Conservation (phyloP, 352 stramenopile species). For the Phytophthora melonis region DNA sequence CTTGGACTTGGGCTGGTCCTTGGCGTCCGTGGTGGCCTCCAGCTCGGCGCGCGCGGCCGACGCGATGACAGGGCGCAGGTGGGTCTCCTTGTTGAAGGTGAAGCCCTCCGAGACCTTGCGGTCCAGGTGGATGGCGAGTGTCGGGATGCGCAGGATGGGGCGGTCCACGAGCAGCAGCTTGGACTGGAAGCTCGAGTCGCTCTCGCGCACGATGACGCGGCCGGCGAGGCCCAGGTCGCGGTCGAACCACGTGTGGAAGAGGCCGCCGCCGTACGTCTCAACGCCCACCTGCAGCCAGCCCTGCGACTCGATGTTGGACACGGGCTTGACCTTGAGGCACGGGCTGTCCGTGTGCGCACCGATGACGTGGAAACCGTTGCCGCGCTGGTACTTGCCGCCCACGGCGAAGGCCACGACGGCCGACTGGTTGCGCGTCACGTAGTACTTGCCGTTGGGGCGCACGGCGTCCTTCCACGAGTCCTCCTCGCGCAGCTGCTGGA, state of each 20-base stretch:
- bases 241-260: slow-evolving; percentile 99
- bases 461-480: slow-evolving; percentile 73
- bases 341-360: slow-evolving; percentile 97
- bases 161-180: slow-evolving; percentile 94
- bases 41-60: slow-evolving; percentile 85
- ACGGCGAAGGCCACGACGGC: slow-evolving; percentile 96
- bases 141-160: slow-evolving; percentile 96
- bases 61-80: slow-evolving; percentile 94
- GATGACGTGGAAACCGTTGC: slow-evolving; percentile 96
- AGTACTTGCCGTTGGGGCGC: slow-evolving; percentile 95
- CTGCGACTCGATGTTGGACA: slow-evolving; percentile 90
- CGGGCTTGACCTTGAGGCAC: slow-evolving; percentile 96
- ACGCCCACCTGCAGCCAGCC: slow-evolving; percentile 87
- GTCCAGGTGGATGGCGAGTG: slow-evolving; percentile 98
- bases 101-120: slow-evolving; percentile 91
- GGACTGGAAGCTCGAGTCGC: slow-evolving; percentile 71
- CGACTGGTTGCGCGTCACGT: slow-evolving; percentile 97
- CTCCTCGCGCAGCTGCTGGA: slow-evolving; percentile 91
- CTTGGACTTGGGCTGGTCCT: slow-evolving; percentile 72
- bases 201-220: slow-evolving; percentile 92
- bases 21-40: slow-evolving; percentile 70
- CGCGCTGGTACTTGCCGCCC: slow-evolving; percentile 91
- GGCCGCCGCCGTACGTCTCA: slow-evolving; percentile 90
- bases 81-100: slow-evolving; percentile 97
- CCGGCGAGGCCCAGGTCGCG: slow-evolving; percentile 95